These are phyloP conservation scores for Penicillium diatomitis DNA, from an alignment of 495 filamentous ascomycete genomes.

Conservation along the genomic window DNA sequence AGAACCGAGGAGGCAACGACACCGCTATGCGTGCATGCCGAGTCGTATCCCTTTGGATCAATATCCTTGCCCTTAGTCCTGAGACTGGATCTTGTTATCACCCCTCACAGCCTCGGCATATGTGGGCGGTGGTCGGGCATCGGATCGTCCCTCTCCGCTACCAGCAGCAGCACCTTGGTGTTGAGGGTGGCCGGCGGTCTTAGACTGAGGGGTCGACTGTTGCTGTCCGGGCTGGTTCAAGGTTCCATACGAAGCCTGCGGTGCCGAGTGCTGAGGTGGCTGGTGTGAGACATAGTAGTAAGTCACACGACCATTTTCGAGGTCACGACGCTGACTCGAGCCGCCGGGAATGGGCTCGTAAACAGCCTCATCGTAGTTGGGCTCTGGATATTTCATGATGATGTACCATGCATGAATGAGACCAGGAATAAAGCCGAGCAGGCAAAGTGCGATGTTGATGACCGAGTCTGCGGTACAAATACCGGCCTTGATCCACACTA, in stretches of 20 bases:
- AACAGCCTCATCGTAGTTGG: conserved; percentile 42
- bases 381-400: conserved; percentile 81
- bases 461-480: conserved; percentile 88
- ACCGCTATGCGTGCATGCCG: too few relatives aligned
- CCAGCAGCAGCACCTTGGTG: conserved; percentile 21
- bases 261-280: conserved; percentile 30
- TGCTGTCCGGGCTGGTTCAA: conserved; percentile 18
- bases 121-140: conserved; percentile 49
- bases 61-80: conserved; percentile 36
- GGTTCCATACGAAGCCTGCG: conserved; percentile 31
- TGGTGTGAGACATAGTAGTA: conserved; percentile 61
- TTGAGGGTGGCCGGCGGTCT: conserved; percentile 12
- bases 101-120: conserved; percentile 82
- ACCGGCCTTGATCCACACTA: conserved; percentile 93
- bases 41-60: too few relatives aligned
- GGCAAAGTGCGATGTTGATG: conserved; percentile 90
- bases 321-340: conserved; percentile 35
- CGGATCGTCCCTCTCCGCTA: conserved; percentile 25
- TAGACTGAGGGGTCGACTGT: conserved; percentile 12
- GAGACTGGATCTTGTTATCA: conserved; percentile 78
- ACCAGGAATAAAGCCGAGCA: conserved; percentile 83
- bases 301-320: conserved; percentile 46
- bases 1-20: not conserved
- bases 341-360: conserved; percentile 52
- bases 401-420: conserved; percentile 98